Evolutionary conservation across 805 yeast genomes (phyloP).

Genomic region (Ascoidea asiatica): DNA sequence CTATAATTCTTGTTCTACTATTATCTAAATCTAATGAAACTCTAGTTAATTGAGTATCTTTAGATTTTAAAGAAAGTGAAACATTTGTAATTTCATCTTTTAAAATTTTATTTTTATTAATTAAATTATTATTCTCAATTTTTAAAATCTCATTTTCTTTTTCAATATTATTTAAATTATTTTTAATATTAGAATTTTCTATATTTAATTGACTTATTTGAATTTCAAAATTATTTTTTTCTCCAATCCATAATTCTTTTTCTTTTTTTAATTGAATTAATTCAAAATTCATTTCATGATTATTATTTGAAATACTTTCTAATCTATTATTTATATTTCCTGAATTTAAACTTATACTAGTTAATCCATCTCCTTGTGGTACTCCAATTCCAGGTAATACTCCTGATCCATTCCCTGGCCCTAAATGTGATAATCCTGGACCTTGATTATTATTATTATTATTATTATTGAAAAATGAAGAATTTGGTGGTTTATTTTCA

Average conservation of each 20-base stretch:
- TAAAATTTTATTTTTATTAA: conserved; percentile 23
- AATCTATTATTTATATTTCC: conserved; percentile 1
- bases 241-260: conserved; percentile 32
- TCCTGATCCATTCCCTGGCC: not conserved
- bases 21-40: conserved; percentile 48
- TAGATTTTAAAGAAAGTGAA: conserved; percentile 41
- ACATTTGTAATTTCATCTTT: conserved; percentile 38
- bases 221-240: conserved; percentile 10
- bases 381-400: conserved; percentile 5
- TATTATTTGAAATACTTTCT: conserved; percentile 4
- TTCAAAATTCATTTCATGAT: conserved; percentile 17
- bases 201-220: not conserved
- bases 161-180: conserved; percentile 13
- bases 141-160: conserved; percentile 17
- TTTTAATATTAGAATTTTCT: conserved; percentile 1
- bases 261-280: conserved; percentile 38
- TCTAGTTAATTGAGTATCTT: conserved; percentile 55
- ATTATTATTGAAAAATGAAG: not conserved
- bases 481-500: not conserved
- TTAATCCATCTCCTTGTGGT: conserved; percentile 1
- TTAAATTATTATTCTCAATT: conserved; percentile 17
- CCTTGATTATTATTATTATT: not conserved
- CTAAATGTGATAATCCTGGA: not conserved
- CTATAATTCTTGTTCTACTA: conserved; percentile 35
- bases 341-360: not conserved